Evolutionary conservation across 148 eudicot genomes (phyloP), one percentile per base, ranked within the genome.

Genomic region (Camellia japonica): DNA sequence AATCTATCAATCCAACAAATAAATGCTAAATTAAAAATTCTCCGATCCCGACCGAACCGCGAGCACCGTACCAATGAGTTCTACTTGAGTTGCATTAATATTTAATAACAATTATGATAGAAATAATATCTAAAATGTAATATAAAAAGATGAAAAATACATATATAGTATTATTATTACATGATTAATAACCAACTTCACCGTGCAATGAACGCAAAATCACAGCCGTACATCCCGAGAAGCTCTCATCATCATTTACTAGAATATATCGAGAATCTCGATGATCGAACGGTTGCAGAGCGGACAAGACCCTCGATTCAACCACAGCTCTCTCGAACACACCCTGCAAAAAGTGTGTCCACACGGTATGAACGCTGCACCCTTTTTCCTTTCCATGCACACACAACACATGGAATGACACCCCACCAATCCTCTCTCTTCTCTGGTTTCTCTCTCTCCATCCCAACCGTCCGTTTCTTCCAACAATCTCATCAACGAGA

Each of bases 271-370:
- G 54, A 96, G 97, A 73, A 96, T 87, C 82, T 96, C 98, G 74
- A 82, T 77, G 59, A 96, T 96, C 18, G 75, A 82, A 71, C 93
- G 90, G 78, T 90, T 96, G 72, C 99, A 96, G 54, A 96, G 95
- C 78, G 99, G 99, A 87, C 99, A 96, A 54, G 86, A 62, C 5
- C 96, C 98, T 85, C 98, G 97, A 62, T 87, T 90, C 63, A 96
- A 76, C 94, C 97, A 92, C 66, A 96, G 15, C 84, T 94, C 97
- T 74, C 94, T 86, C 2, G 97, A 93, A 74, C 99, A 96, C 87
- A 86, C 94, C 81, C 99, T 87, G 78, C 99, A 96, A 80, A 93
- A 96, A 14, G 99, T 92, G 73, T 96, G 99, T 3, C 99, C 99
- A 82, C 99, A 96, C 74, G 99, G 97, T 68, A 96, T 90, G 52